phyloP scores from a whole-genome alignment of 768 basidiomycete species.

The Clitopilus passeckerianus region DNA sequence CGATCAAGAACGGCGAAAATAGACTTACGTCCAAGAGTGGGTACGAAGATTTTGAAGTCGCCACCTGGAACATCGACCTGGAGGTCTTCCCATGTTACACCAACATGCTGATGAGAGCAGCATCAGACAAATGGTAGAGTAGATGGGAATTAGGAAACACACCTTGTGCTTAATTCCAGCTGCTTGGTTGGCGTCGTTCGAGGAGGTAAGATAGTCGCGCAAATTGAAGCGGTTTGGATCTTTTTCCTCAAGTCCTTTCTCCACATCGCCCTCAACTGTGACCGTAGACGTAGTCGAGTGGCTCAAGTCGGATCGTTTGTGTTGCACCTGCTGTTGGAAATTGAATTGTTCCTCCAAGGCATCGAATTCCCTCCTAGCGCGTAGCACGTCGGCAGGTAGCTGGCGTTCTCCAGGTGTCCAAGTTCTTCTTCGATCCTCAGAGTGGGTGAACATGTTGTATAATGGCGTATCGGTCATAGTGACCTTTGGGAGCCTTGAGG shows the following conservation, averaged over 20 bases:
- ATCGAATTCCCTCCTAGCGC: constrained; percentile 51
- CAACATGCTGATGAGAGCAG: constrained; percentile 45
- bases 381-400: constrained; percentile 41
- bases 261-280: constrained; percentile 35
- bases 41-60: constrained; percentile 56
- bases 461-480: constrained; percentile 23
- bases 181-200: constrained; percentile 58
- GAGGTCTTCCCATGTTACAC: constrained; percentile 69
- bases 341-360: constrained; percentile 44
- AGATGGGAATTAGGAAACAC: constrained; percentile 3
- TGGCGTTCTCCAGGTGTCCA: constrained; percentile 1
- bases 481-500: constrained; percentile 1
- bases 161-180: constrained; percentile 69
- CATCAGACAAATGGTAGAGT: neutral
- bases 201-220: constrained; percentile 60
- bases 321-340: constrained; percentile 18
- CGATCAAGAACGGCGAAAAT: neutral
- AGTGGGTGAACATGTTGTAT: constrained; percentile 21
- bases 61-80: constrained; percentile 58
- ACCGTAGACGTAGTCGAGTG: constrained; percentile 3
- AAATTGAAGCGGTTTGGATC: constrained; percentile 48
- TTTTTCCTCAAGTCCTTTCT: constrained; percentile 28
- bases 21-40: constrained; percentile 55
- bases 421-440: constrained; percentile 13
- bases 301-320: constrained; percentile 15